Base-by-base conservation (phyloP, 257 asterid genomes). In the Solanum dulcamara region DNA sequence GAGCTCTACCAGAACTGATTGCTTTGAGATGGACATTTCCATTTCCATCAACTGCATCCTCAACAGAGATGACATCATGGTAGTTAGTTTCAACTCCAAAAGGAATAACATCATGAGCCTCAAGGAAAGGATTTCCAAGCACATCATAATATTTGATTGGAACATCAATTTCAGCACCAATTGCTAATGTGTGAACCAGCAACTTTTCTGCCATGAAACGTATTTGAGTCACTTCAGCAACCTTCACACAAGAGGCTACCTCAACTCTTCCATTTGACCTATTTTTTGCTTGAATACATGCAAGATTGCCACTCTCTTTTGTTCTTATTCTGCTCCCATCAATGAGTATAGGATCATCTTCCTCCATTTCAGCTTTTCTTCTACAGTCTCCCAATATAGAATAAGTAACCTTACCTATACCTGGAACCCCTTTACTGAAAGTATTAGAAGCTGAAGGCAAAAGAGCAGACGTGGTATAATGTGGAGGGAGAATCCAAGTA, bases 401-500 rank as follows among this genome's bases (percentile, higher is more conserved):
- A 89, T 96, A 96, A 72, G 88, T 86, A 81, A 96, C 81, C 59
- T 84, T 87, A 83, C 94, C 93, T 87, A 89, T 90, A 85, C 90
- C 84, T 81, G 72, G 85, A 84, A 87, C 93, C 84, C 90, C 94
- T 91, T 90, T 88, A 83, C 85, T 70, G 87, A 86, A 83, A 17
- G 90, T 81, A 59, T 85, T 88, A 46, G 94, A 88, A 85, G 92
- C 88, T 59, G 85, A 85, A 83, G 98, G 99, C 86, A 96, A 89
- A 30, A 96, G 93, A 89, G 90, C 90, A 7, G 98, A 93, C 20
- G 98, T 90, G 55, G 92, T 92, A 85, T 94, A 96, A 88, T 91
- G 85, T 83, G 98, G 91, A 85, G 99, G 98, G 83, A 96, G 94
- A 86, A 93, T 88, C 99, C 99, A 96, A 48, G 98, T 94, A 72